These are phyloP conservation scores for Phaeoacremonium minimum DNA, from an alignment of 2,329 filamentous ascomycete genomes.

Conservation along the genomic window DNA sequence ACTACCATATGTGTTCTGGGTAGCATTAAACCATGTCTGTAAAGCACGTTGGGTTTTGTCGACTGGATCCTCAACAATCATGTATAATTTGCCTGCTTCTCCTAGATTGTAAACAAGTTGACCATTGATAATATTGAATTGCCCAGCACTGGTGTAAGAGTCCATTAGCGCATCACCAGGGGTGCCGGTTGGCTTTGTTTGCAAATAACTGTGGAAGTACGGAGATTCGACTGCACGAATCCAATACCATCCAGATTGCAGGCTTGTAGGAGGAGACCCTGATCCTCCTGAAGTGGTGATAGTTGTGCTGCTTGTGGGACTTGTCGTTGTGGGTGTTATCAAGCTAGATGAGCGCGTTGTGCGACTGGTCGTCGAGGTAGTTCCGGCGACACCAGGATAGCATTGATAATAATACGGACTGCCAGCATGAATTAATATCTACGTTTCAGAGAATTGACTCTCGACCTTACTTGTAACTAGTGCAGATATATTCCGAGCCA, in stretches of 20 bases:
- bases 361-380: background rate
- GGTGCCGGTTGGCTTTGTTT: slow-evolving; percentile 36
- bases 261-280: slow-evolving; percentile 25
- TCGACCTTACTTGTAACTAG: slow-evolving; percentile 13
- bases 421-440: background rate
- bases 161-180: slow-evolving; percentile 46
- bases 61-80: slow-evolving; percentile 40
- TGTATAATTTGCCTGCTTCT: slow-evolving; percentile 34
- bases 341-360: too few species aligned
- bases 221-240: slow-evolving; percentile 52
- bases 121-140: slow-evolving; percentile 51
- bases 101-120: slow-evolving; percentile 50
- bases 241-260: slow-evolving; percentile 50
- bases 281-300: background rate
- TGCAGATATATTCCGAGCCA: slow-evolving; percentile 14
- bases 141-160: slow-evolving; percentile 47
- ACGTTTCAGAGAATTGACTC: too few species aligned
- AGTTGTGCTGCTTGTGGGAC: background rate
- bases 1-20: slow-evolving; percentile 44
- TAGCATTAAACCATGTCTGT: slow-evolving; percentile 39
- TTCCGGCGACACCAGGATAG: slow-evolving; percentile 3
- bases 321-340: background rate
- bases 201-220: slow-evolving; percentile 53
- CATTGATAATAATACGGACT: slow-evolving; percentile 9
- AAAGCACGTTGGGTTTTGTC: slow-evolving; percentile 39